Base-by-base conservation (phyloP, 768 basidiomycete species). In the Phylloporus sp. region DNA sequence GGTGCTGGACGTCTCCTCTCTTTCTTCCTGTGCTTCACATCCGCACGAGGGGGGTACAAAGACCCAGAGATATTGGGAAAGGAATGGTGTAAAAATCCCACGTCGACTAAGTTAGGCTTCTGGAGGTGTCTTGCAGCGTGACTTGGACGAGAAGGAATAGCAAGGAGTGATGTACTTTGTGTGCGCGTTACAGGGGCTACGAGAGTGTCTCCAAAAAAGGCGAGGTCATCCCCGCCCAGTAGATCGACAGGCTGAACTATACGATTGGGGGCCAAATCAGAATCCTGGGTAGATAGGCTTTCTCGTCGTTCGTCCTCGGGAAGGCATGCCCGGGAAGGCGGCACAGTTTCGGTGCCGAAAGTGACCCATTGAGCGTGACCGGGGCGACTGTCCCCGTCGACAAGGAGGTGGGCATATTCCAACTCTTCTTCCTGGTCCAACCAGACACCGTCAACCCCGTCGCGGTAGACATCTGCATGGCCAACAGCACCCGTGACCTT, bases 381-480 rank as follows among this genome's bases (percentile, higher is more conserved):
- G 13, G n/a, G n/a, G n/a, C n/a, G n/a, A n/a, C n/a, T n/a, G n/a
- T n/a, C n/a, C n/a, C 71, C 64, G 23, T 71, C 73, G 39, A 67
- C 71, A 27, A 89, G 74, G 9, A 89, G 75, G 50, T 80, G 82
- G 13, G 75, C 72, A 55, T 82, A 86, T 60, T 89, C 87, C 75
- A 78, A 74, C 59, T 83, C 79, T 64, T 89, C 87, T 11, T 85
- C 84, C 48, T 77, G 79, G 58, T 89, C 87, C 73, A 79, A 76
- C 85, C 86, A 89, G 13, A 88, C 47, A 0, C 80, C 78, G 22
- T 85, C 85, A 23, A 76, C 72, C 0, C 69, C 81, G 49, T 88
- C 85, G 16, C 81, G 74, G 66, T 79, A 79, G 4, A 84, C 77
- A 44, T 78, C 82, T 1, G 72, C 74, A 12, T 80, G 79, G 36